These are phyloP conservation scores for Pyrenophora tritici-repentis DNA, from an alignment of 2,329 filamentous ascomycete species.

Conservation along the genomic window DNA sequence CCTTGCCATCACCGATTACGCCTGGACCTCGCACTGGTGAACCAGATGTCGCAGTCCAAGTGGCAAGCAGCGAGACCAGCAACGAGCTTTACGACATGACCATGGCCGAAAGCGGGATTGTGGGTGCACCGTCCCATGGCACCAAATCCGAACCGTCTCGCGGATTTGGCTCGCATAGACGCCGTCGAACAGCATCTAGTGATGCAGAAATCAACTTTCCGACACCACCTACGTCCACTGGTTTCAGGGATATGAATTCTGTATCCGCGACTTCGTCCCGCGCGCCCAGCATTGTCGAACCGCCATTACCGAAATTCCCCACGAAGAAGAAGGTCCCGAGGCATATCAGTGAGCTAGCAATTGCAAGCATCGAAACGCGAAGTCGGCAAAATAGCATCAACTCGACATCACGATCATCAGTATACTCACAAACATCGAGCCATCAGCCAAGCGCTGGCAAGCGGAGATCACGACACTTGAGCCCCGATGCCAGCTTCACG, in stretches of 20 bases:
- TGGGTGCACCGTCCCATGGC: conserved; percentile 29
- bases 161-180: conserved; percentile 24
- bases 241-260: conserved; percentile 22
- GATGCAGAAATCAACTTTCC: conserved; percentile 36
- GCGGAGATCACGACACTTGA: conserved; percentile 21
- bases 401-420: conserved; percentile 23
- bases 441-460: conserved; percentile 15
- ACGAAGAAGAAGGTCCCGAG: conserved; percentile 19
- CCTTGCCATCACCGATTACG: conserved; percentile 45
- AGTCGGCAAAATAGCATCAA: conserved; percentile 32
- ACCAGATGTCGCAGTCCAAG: conserved; percentile 40
- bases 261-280: conserved; percentile 33
- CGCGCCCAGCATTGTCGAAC: conserved; percentile 30
- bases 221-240: conserved; percentile 15
- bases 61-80: conserved; percentile 43
- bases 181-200: conserved; percentile 44
- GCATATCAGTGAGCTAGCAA: conserved; percentile 23
- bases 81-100: conserved; percentile 39
- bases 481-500: conserved; percentile 30
- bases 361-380: conserved; percentile 14
- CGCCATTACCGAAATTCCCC: conserved; percentile 17
- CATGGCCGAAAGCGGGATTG: conserved; percentile 29
- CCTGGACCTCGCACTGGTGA: conserved; percentile 37
- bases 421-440: conserved; percentile 18
- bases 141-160: conserved; percentile 27